A percentile compares a stretch with the other conserved stretches of the same genome.
phyloP scores from a whole-genome alignment of 306 rosid species.

The Vicia villosa region DNA sequence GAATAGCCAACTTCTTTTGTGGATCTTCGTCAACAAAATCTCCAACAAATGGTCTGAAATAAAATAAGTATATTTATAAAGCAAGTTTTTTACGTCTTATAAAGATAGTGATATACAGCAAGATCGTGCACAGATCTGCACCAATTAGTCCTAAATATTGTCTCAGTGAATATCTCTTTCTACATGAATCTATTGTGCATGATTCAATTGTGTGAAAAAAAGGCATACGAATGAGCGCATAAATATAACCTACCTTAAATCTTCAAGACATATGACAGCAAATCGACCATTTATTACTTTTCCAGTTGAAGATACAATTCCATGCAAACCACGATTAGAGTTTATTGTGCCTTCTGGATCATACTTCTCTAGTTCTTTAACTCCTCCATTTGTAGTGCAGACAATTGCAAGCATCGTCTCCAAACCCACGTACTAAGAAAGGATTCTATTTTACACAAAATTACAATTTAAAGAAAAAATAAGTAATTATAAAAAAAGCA shows the following conservation, averaged over 20 bases:
- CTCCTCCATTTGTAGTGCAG: slow-evolving; percentile 64
- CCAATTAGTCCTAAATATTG: neutral
- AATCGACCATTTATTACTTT: slow-evolving; percentile 68
- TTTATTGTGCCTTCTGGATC: slow-evolving; percentile 65
- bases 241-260: slow-evolving; percentile 63
- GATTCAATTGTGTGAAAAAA: neutral
- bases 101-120: neutral
- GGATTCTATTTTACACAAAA: slow-evolving; percentile 51
- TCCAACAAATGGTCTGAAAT: slow-evolving; percentile 78
- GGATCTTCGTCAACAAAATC: slow-evolving; percentile 61
- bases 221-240: neutral
- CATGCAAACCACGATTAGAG: slow-evolving; percentile 61
- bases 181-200: too few relatives aligned
- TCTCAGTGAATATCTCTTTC: slow-evolving; percentile 2
- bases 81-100: too few relatives aligned
- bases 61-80: slow-evolving; percentile 6
- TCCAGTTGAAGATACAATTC: slow-evolving; percentile 64
- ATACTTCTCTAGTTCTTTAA: slow-evolving; percentile 70
- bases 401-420: slow-evolving; percentile 85
- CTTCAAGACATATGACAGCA: slow-evolving; percentile 67
- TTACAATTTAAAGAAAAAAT: neutral
- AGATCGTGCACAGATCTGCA: neutral
- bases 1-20: slow-evolving; percentile 71
- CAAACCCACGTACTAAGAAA: slow-evolving; percentile 76
- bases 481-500: neutral